Evolutionary conservation across 1,284 basidiomycete species (phyloP), one percentile per base, ranked within the genome.

Genomic region (Naganishia sp.): DNA sequence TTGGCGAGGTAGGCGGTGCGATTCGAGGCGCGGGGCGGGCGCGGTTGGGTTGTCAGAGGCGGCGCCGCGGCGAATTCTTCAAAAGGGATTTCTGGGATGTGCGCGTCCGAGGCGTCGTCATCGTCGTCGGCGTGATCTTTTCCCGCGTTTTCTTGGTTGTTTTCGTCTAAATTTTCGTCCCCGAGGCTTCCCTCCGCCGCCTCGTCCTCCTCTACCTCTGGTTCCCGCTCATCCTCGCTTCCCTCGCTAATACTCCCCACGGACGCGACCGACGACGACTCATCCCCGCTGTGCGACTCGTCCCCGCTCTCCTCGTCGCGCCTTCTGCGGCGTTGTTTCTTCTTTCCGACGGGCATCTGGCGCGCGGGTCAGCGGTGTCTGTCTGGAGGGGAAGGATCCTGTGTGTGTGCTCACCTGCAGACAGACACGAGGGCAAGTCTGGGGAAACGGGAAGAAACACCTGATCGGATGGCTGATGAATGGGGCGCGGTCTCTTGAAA

Each of bases 261-360:
- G 3, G 47, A 61, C 51, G 4, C 61, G 9, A 32, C 50, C 41
- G 60, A 62, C 28, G 60, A 62, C 10, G 28, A 32, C 60, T 62
- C 50, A 35, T 62, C 60, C 25, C 57, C 52, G 32, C 25, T 51
- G 18, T 57, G 52, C 21, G 39, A 46, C 9, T 55, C 52, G 18
- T 53, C 57, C 2, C 75, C 76, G 2, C 74, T 74, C 7, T 81
- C 81, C 0, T 75, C 76, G 6, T 76, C 77, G 7, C 57, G 6
- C 35, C 57, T 69, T 68, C 72, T 66, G 72, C 66, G 82, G 82
- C 65, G 83, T 82, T 69, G 83, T 84, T 31, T 80, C 82, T 71
- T 80, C 82, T 71, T 83, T 23, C 50, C 49, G 50, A 31, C 35
- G 61, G 61, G 57, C 47, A 57, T 61, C 31, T 43, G 39, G 31